Conservation (phyloP, 352 stramenopile species). For the Elongisporangium undulatum region DNA sequence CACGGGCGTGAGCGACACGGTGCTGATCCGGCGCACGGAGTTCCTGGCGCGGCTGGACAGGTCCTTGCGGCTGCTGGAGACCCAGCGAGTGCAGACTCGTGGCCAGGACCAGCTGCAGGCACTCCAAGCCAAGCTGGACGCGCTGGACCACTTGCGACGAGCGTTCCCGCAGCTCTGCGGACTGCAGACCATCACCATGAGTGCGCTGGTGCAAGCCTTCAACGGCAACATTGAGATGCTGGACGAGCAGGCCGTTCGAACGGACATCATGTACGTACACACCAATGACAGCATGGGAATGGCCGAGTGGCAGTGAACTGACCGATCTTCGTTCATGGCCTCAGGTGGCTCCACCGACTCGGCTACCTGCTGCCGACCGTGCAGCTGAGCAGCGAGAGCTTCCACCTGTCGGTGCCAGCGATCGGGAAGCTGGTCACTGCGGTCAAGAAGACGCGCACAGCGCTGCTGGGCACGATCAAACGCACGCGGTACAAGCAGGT, state of each 20-base stretch:
- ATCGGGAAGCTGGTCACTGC: conserved; percentile 52
- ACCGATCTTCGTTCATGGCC: not conserved
- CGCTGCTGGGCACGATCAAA: conserved; percentile 37
- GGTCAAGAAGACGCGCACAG: conserved; percentile 47
- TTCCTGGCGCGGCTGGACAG: conserved; percentile 35
- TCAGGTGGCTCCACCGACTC: conserved; percentile 37
- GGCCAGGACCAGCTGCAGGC: conserved; percentile 10
- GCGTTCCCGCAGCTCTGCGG: conserved; percentile 23
- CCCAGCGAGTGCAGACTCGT: conserved; percentile 9
- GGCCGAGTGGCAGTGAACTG: not conserved
- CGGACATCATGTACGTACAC: conserved; percentile 25
- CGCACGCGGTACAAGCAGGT: conserved; percentile 59
- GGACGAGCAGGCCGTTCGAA: conserved; percentile 12
- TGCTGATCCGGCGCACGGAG: conserved; percentile 22
- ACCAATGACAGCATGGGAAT: not conserved
- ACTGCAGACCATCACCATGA: conserved; percentile 24
- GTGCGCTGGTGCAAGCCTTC: conserved; percentile 13
- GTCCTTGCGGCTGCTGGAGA: conserved; percentile 22
- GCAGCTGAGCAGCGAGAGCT: conserved; percentile 39
- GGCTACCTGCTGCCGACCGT: conserved; percentile 47
- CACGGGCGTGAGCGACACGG: conserved; percentile 32
- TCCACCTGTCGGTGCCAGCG: conserved; percentile 46
- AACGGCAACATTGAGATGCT: not conserved
- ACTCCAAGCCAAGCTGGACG: conserved; percentile 28
- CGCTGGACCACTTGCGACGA: conserved; percentile 26